Base-by-base conservation (phyloP, 345 rosid genomes). In the Populus tremula region DNA sequence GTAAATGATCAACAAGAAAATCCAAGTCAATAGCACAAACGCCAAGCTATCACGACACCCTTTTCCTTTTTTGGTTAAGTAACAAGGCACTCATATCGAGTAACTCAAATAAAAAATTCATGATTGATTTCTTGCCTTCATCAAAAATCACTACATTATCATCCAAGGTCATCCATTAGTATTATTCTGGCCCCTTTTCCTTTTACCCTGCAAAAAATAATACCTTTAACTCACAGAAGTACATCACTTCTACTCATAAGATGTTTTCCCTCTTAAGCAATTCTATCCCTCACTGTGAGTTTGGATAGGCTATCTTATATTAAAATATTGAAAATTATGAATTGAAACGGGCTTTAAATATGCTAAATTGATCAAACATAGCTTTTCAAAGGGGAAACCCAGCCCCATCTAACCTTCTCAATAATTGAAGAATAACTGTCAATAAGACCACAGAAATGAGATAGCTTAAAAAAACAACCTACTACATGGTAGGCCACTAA, bases 401-500 rank as follows among this genome's bases (percentile, higher is more conserved):
- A n/a, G 63, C 63, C 23, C 63, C 25, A 59, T n/a, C 63, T 59
- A 59, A 59, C 10, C 63, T 8, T n/a, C 29, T n/a, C 12, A 10
- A 59, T n/a, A 59, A 25, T 3, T 59, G 63, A 59, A 59, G 63
- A 59, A 59, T n/a, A 59, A 23, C 29, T 59, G 63, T 59, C 63
- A 59, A 25, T 59, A n/a, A 59, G 29, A 59, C 27, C 63, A 14
- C 43, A 36, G 5, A 43, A 1, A 56, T 41, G 71, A 20, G 33
- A 56, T 43, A 73, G n/a, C 11, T 67, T 59, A 17, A n/a, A 47
- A 38, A 27, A 67, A 23, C 3, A 23, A 2, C 47, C 36, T 61
- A 66, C 41, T 54, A 53, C 65, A 33, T 74, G 53, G 67, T 69
- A 78, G 11, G 59, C 67, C 29, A 73, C 78, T 49, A 50, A 62